Base-by-base conservation (phyloP, 768 basidiomycete genomes). In the Pleurotus sapidus region DNA sequence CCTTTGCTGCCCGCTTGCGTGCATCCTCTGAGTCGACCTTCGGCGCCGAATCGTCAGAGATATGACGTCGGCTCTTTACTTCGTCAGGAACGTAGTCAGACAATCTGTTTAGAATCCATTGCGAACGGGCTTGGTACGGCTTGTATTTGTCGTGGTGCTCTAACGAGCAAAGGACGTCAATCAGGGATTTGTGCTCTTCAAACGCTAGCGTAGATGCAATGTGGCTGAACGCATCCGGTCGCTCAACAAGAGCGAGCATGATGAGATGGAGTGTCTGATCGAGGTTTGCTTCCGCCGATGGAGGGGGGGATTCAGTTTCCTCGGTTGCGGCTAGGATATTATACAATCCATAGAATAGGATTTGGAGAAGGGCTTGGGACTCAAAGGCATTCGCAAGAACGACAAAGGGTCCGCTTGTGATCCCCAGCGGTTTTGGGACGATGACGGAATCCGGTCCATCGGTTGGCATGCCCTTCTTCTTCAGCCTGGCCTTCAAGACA, bases 191-290 rank as follows among this genome's bases (percentile, higher is more conserved):
- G 42, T 71, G 74, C 47, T 82, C 82, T 40, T 81, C 82, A 59
- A 88, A 91, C 1, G 67, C 60, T 61, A 82, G 84, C 49, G 75
- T 65, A 0, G 80, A 77, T 8, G 84, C 79, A 8, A 88, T 73
- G 4, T 73, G 70, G 40, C 87, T 83, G 64, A 97, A 94, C 4
- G 74, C 70, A 4, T 72, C 71, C 0, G 83, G 77, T 4, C 86
- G 79, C 62, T 94, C 88, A n/a, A 90, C 82, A 12, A 95, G 69
- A 2, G 87, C 91, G 15, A 96, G 75, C 88, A 94, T 93, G 55
- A 88, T 72, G 38, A 99, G 84, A 68, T 96, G 91, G 14, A 98
- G 74, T 0, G 84, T 84, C 61, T 95, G 90, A 69, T 98, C 96
- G 17, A 98, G 78, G 57, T 98, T 89, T 3, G 91, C 91, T 65